phyloP scores from a whole-genome alignment of 805 yeast species.

The Pichia deserticola region DNA sequence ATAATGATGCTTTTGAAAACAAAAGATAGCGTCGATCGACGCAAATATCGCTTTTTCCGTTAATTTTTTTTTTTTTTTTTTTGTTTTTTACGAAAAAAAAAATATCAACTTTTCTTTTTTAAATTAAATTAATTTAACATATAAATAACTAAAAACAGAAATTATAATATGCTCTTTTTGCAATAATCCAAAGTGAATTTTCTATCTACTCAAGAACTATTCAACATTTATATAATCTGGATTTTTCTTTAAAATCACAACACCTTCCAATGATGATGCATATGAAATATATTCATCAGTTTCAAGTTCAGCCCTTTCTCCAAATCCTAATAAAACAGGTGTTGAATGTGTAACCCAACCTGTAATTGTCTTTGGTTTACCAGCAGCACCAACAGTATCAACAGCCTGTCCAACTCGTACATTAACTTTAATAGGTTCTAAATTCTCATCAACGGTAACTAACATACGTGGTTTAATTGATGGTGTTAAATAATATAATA shows the following conservation, averaged over 20 bases:
- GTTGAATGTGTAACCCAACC: slow-evolving; percentile 99
- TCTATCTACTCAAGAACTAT: background rate
- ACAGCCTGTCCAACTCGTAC: slow-evolving; percentile 99
- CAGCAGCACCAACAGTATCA: slow-evolving; percentile 98
- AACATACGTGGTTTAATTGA: slow-evolving; percentile 91
- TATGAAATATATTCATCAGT: slow-evolving; percentile 86
- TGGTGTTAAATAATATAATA: slow-evolving; percentile 79
- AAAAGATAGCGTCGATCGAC: background rate
- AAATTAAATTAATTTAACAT: too few species aligned
- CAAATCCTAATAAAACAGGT: slow-evolving; percentile 87
- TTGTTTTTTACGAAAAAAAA: too few species aligned
- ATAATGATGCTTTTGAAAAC: background rate
- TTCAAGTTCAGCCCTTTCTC: slow-evolving; percentile 96
- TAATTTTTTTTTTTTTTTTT: background rate
- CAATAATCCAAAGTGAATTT: background rate
- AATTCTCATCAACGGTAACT: slow-evolving; percentile 83
- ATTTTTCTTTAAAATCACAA: slow-evolving; percentile 86
- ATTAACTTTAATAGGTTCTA: slow-evolving; percentile 88
- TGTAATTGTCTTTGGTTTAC: slow-evolving; percentile 96
- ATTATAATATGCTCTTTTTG: too few species aligned
- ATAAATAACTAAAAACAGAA: too few species aligned
- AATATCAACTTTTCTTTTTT: too few species aligned
- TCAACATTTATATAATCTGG: slow-evolving; percentile 61
- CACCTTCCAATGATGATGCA: slow-evolving; percentile 80
- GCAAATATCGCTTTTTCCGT: too few species aligned